Evolutionary conservation across 495 filamentous ascomycete species (phyloP).

Genomic region (Aspergillus indologenus): DNA sequence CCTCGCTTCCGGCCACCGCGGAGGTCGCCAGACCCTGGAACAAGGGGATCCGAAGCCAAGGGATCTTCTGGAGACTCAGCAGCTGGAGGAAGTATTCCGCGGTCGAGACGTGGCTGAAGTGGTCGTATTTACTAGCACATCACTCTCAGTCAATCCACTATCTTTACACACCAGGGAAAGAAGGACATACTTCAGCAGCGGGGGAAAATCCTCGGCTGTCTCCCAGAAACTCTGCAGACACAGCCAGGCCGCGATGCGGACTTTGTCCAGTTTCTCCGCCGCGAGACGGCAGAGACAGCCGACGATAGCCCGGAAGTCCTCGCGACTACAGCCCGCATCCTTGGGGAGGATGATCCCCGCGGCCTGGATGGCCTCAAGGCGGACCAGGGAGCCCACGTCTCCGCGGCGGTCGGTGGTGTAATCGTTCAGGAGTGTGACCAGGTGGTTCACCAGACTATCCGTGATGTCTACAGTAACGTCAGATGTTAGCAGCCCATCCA

Average conservation of each 20-base stretch:
- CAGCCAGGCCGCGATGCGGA: constrained; percentile 65
- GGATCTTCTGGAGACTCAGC: constrained; percentile 33
- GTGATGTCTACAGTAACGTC: constrained; percentile 24
- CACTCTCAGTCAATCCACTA: constrained; percentile 19
- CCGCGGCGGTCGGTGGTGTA: constrained; percentile 84
- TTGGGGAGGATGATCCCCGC: constrained; percentile 41
- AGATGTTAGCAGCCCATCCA: constrained; percentile 7
- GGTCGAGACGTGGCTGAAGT: constrained; percentile 45
- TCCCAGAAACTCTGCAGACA: constrained; percentile 45
- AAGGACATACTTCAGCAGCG: constrained; percentile 31
- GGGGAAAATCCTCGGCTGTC: constrained; percentile 28
- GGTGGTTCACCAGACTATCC: constrained; percentile 27
- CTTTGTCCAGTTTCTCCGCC: constrained; percentile 84
- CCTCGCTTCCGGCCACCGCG: constrained; percentile 79
- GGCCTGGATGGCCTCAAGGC: constrained; percentile 71
- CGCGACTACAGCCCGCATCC: constrained; percentile 18
- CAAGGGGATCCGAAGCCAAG: constrained; percentile 46
- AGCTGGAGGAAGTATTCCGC: constrained; percentile 44
- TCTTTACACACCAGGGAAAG: neutral
- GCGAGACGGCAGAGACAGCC: constrained; percentile 63
- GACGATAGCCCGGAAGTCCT: constrained; percentile 27
- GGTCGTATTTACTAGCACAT: constrained; percentile 35
- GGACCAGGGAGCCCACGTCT: constrained; percentile 81
- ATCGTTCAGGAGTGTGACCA: constrained; percentile 65
- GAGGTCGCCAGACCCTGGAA: constrained; percentile 78